phyloP scores from a whole-genome alignment of 2,329 filamentous ascomycete genomes.

The Xylaria sp. region DNA sequence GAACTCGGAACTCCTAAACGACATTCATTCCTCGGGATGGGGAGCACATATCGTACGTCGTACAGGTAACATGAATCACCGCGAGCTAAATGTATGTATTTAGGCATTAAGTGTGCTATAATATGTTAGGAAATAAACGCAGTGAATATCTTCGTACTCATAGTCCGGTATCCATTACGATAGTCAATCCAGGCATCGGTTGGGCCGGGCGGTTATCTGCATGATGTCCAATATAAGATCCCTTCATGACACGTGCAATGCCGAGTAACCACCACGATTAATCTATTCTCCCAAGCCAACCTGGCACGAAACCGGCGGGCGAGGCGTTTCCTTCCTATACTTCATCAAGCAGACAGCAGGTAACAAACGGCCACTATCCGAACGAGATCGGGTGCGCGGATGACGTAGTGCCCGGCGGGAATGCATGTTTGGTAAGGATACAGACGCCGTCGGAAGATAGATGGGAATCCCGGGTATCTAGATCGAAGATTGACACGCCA shows the following conservation, averaged over 20 bases:
- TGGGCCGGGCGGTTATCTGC: slow-evolving; percentile 26
- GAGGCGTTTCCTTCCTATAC: neutral
- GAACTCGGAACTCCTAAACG: no score
- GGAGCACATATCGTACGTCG: no score
- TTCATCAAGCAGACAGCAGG: neutral
- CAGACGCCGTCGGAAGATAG: neutral
- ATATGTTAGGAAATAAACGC: neutral
- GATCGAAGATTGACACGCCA: slow-evolving; percentile 19
- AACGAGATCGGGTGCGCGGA: slow-evolving; percentile 9
- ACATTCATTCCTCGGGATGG: no score
- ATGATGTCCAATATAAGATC: slow-evolving; percentile 17
- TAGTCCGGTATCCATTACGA: neutral
- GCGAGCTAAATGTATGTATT: no score
- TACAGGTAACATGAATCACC: no score
- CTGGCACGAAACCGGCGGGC: neutral
- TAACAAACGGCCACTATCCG: slow-evolving; percentile 17
- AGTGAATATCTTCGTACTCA: no score
- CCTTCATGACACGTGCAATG: slow-evolving; percentile 9
- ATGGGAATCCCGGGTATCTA: slow-evolving; percentile 18
- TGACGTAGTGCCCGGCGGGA: slow-evolving; percentile 22
- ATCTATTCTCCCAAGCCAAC: neutral
- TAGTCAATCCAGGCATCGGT: slow-evolving; percentile 12
- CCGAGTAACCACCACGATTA: neutral
- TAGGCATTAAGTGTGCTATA: neutral
- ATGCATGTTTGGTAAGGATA: slow-evolving; percentile 5